phyloP scores from a whole-genome alignment of 2,329 filamentous ascomycete species.

The Aspergillus quadricinctus region DNA sequence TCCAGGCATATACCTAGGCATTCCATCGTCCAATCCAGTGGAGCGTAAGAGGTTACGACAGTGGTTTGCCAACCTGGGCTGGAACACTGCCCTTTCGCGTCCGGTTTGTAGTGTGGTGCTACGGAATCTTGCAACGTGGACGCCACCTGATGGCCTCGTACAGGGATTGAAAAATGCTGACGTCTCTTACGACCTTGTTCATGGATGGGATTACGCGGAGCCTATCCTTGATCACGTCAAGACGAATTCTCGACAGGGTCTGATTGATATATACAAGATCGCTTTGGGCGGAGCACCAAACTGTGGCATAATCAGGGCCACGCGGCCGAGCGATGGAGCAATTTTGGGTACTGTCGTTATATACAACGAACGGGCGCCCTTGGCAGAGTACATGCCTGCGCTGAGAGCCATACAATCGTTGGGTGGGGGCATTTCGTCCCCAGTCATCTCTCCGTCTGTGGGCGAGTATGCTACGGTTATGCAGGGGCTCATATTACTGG shows the following conservation, averaged over 20 bases:
- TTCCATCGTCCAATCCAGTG: constrained; percentile 63
- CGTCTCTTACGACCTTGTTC: constrained; percentile 77
- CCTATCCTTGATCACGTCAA: constrained; percentile 71
- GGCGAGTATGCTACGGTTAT: constrained; percentile 67
- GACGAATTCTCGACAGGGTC: constrained; percentile 68
- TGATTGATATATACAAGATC: constrained; percentile 73
- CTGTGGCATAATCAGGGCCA: constrained; percentile 80
- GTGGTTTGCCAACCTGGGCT: constrained; percentile 89
- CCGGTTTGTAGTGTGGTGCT: constrained; percentile 69
- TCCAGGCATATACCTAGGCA: constrained; percentile 80
- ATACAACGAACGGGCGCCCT: constrained; percentile 64
- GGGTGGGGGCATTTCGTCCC: constrained; percentile 74
- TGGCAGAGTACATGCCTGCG: constrained; percentile 66
- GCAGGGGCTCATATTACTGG: constrained; percentile 75
- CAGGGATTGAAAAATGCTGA: constrained; percentile 68
- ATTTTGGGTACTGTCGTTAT: constrained; percentile 76
- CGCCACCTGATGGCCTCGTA: constrained; percentile 69
- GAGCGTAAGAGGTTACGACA: constrained; percentile 60
- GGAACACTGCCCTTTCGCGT: constrained; percentile 67
- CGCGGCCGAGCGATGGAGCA: constrained; percentile 61
- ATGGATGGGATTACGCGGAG: constrained; percentile 71
- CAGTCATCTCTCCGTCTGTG: constrained; percentile 65
- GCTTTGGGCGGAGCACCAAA: constrained; percentile 67
- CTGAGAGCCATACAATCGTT: constrained; percentile 55
- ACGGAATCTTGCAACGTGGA: constrained; percentile 67